Conservation (phyloP, 805 yeast species). For the Ogataea henricii region DNA sequence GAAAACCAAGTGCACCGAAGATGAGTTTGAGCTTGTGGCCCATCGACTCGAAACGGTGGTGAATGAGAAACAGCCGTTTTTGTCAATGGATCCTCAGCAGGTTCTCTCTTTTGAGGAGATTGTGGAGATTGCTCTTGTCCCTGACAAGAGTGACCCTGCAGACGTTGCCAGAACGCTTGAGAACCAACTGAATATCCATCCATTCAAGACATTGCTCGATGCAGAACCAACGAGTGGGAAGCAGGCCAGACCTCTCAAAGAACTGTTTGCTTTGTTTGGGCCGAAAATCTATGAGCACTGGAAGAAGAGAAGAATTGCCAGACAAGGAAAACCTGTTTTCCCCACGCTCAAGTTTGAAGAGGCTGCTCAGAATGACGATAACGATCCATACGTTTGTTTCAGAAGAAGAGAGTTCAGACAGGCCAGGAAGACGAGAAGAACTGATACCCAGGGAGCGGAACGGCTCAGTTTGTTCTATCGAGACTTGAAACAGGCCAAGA, state of each 20-base stretch:
- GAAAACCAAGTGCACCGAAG: slow-evolving; percentile 59
- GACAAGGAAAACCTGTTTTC: slow-evolving; percentile 68
- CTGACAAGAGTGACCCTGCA: slow-evolving; percentile 51
- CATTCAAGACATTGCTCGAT: slow-evolving; percentile 63
- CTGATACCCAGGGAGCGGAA: slow-evolving; percentile 89
- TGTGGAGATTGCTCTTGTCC: slow-evolving; percentile 47
- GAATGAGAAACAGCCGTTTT: slow-evolving; percentile 82
- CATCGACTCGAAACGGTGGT: slow-evolving; percentile 74
- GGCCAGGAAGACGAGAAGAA: slow-evolving; percentile 93
- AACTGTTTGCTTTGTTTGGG: slow-evolving; percentile 63
- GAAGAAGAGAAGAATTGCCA: slow-evolving; percentile 68
- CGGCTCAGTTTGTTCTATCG: slow-evolving; percentile 70
- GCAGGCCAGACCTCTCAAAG: slow-evolving; percentile 46
- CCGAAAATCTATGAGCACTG: slow-evolving; percentile 74
- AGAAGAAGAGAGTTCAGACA: slow-evolving; percentile 94
- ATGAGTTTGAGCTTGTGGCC: slow-evolving; percentile 81
- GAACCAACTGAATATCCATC: slow-evolving; percentile 53
- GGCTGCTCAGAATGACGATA: slow-evolving; percentile 77
- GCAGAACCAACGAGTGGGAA: slow-evolving; percentile 41
- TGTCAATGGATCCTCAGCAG: slow-evolving; percentile 81
- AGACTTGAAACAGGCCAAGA: slow-evolving; percentile 76
- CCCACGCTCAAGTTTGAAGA: slow-evolving; percentile 85
- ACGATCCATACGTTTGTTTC: slow-evolving; percentile 93
- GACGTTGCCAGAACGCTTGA: slow-evolving; percentile 60
- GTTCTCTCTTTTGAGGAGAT: slow-evolving; percentile 72